Base-by-base conservation (phyloP, 257 asterid species). In the Forsythia suspensa region DNA sequence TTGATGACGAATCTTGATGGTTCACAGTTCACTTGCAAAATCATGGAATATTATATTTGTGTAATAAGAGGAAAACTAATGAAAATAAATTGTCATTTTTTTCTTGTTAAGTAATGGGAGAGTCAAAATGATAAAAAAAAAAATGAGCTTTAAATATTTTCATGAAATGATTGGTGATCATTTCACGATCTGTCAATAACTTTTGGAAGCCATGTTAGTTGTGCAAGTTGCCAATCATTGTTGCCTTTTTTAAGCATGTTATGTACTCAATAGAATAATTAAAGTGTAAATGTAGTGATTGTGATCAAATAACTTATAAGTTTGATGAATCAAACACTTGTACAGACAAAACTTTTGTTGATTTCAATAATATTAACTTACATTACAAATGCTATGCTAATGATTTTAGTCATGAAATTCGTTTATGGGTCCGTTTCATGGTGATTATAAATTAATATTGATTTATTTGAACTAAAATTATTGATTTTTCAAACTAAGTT, bases 171-270 rank as follows among this genome's bases (percentile, higher is more conserved):
- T 68, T 65, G 5, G 41, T 72, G 38, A 20, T 24, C 24, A 24
- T 74, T 48, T 71, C 76, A 66, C 79, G 81, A 76, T 77, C 72
- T 73, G 72, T 39, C 68, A 52, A 76, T 24, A 71, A 20, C 76
- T 61, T 78, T 82, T 70, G 8, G 67, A 59, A 82, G 80, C 72
- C 80, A 82, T 82, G 83, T 79, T 82, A 76, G 51, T 40, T 70
- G 67, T 20, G 36, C 34, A 59, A 59, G 67, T 82, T 79, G 77
- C 43, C 76, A 70, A 82, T 79, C 80, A 82, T 82, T 82, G 75
- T 75, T 44, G 41, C 86, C 44, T 34, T 66, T 29, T 67, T 34
- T 68, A 37, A 0, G 46, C 37, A 36, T 68, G 2, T 10, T 59
- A 46, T 52, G 43, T 70, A 69, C 11, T 12, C 24, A 74, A 65